Evolutionary conservation across 176 grass and related monocot species (phyloP).

Genomic region (Rhynchospora pubera): DNA sequence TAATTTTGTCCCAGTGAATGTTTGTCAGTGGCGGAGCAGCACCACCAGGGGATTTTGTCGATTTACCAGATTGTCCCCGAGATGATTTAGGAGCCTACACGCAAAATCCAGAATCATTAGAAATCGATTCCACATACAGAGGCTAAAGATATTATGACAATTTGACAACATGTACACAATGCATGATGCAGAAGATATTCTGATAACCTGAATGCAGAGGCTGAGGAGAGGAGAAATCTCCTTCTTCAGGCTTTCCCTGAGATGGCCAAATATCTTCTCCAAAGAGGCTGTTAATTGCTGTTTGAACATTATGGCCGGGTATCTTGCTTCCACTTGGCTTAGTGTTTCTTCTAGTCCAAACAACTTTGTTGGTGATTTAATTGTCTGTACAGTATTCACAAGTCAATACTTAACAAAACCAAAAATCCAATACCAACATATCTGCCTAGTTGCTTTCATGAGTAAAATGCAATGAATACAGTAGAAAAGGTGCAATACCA

Average conservation of each 20-base stretch:
- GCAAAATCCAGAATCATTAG: not conserved
- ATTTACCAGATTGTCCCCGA: conserved; percentile 53
- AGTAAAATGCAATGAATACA: not conserved
- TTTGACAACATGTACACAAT: not conserved
- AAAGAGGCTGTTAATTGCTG: conserved; percentile 92
- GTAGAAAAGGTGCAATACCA: not conserved
- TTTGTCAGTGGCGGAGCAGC: conserved; percentile 40
- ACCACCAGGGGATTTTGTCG: conserved; percentile 57
- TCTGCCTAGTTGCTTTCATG: not conserved
- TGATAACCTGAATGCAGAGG: conserved; percentile 87
- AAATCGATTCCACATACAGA: not conserved
- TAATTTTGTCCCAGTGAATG: conserved; percentile 78
- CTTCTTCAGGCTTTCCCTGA: conserved; percentile 97
- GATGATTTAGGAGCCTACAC: conserved; percentile 85
- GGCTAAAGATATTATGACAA: not conserved
- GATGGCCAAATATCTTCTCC: conserved; percentile 92
- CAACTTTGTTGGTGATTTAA: conserved; percentile 61
- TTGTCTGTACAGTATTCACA: conserved; percentile 28
- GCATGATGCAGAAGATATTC: not conserved
- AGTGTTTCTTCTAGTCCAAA: conserved; percentile 52
- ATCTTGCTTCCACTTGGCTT: conserved; percentile 77
- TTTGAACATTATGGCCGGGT: conserved; percentile 95
- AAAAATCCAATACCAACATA: not conserved
- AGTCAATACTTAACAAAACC: not conserved
- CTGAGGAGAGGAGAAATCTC: conserved; percentile 83